Percentiles rank a stretch among this genome's conserved stretches.
These are phyloP conservation scores for Parathielavia appendiculata DNA, from an alignment of 495 filamentous ascomycete species.

Conservation along the genomic window DNA sequence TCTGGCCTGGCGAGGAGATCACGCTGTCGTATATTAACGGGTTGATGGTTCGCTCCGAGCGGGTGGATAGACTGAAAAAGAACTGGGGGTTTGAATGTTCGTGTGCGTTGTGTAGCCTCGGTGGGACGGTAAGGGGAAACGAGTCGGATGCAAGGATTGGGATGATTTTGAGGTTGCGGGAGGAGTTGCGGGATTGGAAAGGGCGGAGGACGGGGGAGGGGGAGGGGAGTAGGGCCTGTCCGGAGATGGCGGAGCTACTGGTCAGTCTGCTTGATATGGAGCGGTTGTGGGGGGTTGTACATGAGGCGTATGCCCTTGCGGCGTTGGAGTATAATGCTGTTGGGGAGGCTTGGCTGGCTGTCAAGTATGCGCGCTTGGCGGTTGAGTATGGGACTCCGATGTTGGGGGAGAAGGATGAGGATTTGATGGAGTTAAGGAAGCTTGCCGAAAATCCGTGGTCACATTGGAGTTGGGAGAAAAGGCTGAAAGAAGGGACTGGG, in stretches of 20 bases:
- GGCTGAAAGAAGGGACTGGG: conserved; percentile 22
- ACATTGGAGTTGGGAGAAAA: conserved; percentile 36
- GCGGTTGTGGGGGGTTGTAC: conserved; percentile 30
- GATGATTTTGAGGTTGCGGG: conserved; percentile 29
- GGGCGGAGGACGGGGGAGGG: neutral
- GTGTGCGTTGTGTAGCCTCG: conserved; percentile 32
- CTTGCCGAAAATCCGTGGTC: conserved; percentile 28
- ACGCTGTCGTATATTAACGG: conserved; percentile 41
- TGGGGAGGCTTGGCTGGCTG: conserved; percentile 36
- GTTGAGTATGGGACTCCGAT: conserved; percentile 34
- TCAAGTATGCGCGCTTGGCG: conserved; percentile 33
- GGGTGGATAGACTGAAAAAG: conserved; percentile 25
- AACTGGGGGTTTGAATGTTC: conserved; percentile 42
- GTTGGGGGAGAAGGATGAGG: conserved; percentile 30
- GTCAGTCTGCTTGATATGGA: conserved; percentile 38
- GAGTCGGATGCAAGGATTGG: conserved; percentile 34
- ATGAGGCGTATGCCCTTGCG: conserved; percentile 37
- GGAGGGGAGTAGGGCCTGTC: conserved; percentile 22
- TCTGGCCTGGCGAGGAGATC: conserved; percentile 35
- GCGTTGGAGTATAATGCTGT: conserved; percentile 38
- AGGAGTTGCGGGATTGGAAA: conserved; percentile 28
- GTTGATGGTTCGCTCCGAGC: conserved; percentile 23
- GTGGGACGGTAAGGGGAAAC: conserved; percentile 10
- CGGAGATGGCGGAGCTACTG: conserved; percentile 36
- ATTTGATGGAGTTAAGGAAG: conserved; percentile 31